phyloP scores from a whole-genome alignment of 495 filamentous ascomycete species.

The Pyrenula aspistea region DNA sequence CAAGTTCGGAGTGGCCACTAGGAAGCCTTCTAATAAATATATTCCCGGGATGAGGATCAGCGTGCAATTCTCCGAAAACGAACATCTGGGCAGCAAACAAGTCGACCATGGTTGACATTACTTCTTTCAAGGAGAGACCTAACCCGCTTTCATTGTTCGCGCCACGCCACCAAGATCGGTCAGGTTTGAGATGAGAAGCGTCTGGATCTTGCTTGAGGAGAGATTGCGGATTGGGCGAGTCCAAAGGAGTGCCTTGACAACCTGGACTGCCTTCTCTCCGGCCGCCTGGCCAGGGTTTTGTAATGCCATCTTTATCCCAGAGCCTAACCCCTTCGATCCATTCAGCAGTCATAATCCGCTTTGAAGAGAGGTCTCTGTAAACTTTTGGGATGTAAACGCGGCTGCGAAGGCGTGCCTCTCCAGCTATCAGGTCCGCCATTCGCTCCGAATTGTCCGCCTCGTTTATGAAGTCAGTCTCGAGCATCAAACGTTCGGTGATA shows the following conservation, averaged over 20 bases:
- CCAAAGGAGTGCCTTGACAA: constrained; percentile 54
- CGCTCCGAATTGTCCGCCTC: constrained; percentile 79
- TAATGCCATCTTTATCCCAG: constrained; percentile 77
- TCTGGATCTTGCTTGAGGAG: constrained; percentile 14
- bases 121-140: constrained; percentile 65
- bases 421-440: constrained; percentile 66
- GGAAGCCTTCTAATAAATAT: constrained; percentile 86
- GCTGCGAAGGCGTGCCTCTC: constrained; percentile 62
- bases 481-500: constrained; percentile 70
- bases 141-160: constrained; percentile 59
- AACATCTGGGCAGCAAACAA: constrained; percentile 96
- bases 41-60: constrained; percentile 93
- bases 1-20: constrained; percentile 70
- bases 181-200: constrained; percentile 56
- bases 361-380: constrained; percentile 69
- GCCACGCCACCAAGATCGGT: constrained; percentile 69
- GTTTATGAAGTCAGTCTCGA: constrained; percentile 89
- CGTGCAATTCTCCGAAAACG: constrained; percentile 86
- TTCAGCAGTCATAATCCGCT: constrained; percentile 83
- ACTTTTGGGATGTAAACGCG: constrained; percentile 82
- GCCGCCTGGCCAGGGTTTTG: constrained; percentile 62
- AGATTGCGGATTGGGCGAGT: constrained; percentile 20
- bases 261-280: constrained; percentile 65
- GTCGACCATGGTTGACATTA: constrained; percentile 94
- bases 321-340: constrained; percentile 93